Base-by-base conservation (phyloP, 176 grass and related monocot genomes). In the Oryza glaberrima region DNA sequence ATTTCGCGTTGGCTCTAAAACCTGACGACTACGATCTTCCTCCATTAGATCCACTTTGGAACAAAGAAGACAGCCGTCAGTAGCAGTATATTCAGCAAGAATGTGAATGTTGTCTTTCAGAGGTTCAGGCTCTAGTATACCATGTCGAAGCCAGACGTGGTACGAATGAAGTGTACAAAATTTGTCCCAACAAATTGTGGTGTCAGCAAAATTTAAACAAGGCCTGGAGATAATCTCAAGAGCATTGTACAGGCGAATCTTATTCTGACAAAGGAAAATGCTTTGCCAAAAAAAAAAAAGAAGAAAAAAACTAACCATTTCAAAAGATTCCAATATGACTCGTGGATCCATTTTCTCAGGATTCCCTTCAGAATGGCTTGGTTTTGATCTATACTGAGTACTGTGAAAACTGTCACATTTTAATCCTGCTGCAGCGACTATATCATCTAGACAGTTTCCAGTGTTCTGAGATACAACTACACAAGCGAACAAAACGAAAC, bases 1-100 rank as follows among this genome's bases (percentile, higher is more conserved):
- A 98, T 98, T 98, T 98, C 10, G 81, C 96, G 14, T 67, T 98
- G 81, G 93, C 96, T 26, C 81, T 98, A 81, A 92, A 88, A 74
- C 96, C 96, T 65, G 96, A 98, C 26, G 93, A 98, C 30, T 98
- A 94, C 47, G 91, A 92, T 83, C 96, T 98, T 76, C 96, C 96
- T 67, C 56, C 85, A 77, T 25, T 93, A 65, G 91, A 95, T 67
- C 76, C 78, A 75, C 68, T 89, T 80, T 98, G 89, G 91, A 95
- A 87, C 81, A 92, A 90, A 85, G 84, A 88, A 45, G 84, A 88
- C 44, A 82, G 66, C 23, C 68, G 34, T 9, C 43, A 79, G 23
- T 91, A 82, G 73, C 40, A 70, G 41, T 75, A 75, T 54, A 71
- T 71, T 69, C 48, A 65, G 19, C 51, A 74, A 61, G 70, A 80